Percentiles rank a stretch among this genome's conserved stretches.
phyloP scores from a whole-genome alignment of 768 basidiomycete genomes.

The Suillus hirtellus region DNA sequence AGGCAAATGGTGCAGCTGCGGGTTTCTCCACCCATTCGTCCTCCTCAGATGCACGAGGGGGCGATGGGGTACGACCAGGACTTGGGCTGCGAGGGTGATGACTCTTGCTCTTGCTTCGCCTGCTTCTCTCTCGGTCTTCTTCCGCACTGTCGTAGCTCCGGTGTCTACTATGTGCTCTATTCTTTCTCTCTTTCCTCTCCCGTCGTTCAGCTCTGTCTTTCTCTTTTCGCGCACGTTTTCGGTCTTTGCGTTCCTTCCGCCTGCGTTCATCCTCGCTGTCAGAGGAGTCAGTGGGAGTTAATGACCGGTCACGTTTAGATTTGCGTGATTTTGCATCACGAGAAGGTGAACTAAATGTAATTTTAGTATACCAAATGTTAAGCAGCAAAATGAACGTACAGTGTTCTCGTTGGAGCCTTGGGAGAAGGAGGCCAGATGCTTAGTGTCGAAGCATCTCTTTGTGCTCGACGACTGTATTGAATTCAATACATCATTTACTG shows the following conservation, averaged over 20 bases:
- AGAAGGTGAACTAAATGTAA: conserved; percentile 51
- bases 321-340: conserved; percentile 53
- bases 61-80: conserved; percentile 34
- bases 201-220: conserved; percentile 45
- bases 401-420: conserved; percentile 56
- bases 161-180: conserved; percentile 31
- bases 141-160: conserved; percentile 37
- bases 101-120: conserved; percentile 34
- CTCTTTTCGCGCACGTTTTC: conserved; percentile 52
- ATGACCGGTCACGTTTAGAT: conserved; percentile 57
- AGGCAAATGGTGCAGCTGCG: conserved; percentile 29
- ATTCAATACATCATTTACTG: not conserved
- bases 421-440: conserved; percentile 87
- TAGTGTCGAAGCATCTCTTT: conserved; percentile 57
- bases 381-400: conserved; percentile 42
- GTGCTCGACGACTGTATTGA: conserved; percentile 59
- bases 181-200: conserved; percentile 38
- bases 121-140: conserved; percentile 38
- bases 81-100: conserved; percentile 32
- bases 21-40: conserved; percentile 72
- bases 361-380: conserved; percentile 4
- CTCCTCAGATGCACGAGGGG: conserved; percentile 38
- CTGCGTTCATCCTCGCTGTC: conserved; percentile 60
- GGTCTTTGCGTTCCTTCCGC: conserved; percentile 59
- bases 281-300: conserved; percentile 42